phyloP scores from a whole-genome alignment of 768 basidiomycete species.

The Steccherinum ochraceum region DNA sequence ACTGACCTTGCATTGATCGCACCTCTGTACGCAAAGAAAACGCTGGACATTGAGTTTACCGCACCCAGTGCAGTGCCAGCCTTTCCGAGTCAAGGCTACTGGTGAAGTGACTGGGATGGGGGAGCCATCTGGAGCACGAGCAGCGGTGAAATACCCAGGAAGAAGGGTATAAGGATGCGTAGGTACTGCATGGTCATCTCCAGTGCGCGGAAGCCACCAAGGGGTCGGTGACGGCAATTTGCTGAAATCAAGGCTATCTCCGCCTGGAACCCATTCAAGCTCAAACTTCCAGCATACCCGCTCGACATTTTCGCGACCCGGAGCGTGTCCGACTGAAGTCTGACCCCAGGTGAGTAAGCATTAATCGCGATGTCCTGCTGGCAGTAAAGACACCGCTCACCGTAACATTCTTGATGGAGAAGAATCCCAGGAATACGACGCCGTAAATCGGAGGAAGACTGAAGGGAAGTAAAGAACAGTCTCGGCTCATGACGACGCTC shows the following conservation, averaged over 20 bases:
- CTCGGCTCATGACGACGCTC: slow-evolving; percentile 5
- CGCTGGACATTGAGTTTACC: slow-evolving; percentile 11
- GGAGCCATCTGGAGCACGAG: not conserved
- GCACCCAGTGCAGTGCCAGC: slow-evolving; percentile 12
- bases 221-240: slow-evolving; percentile 1
- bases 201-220: slow-evolving; percentile 4
- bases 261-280: slow-evolving; percentile 8
- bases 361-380: not conserved
- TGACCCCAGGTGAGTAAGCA: not conserved
- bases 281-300: slow-evolving; percentile 7
- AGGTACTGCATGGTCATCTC: not conserved
- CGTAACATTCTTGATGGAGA: slow-evolving; percentile 4
- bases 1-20: slow-evolving; percentile 9
- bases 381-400: not conserved
- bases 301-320: not conserved
- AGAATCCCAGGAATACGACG: slow-evolving; percentile 11
- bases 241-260: slow-evolving; percentile 2
- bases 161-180: slow-evolving; percentile 9
- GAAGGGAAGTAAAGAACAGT: slow-evolving; percentile 9
- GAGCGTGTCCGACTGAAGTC: not conserved
- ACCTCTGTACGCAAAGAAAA: slow-evolving; percentile 8
- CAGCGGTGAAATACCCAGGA: slow-evolving; percentile 2
- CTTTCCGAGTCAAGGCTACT: not conserved
- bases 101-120: slow-evolving; percentile 2
- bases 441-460: slow-evolving; percentile 6